These are phyloP conservation scores for Cutaneotrichosporon sp. DNA, from an alignment of 1,284 basidiomycete genomes.

Conservation along the genomic window DNA sequence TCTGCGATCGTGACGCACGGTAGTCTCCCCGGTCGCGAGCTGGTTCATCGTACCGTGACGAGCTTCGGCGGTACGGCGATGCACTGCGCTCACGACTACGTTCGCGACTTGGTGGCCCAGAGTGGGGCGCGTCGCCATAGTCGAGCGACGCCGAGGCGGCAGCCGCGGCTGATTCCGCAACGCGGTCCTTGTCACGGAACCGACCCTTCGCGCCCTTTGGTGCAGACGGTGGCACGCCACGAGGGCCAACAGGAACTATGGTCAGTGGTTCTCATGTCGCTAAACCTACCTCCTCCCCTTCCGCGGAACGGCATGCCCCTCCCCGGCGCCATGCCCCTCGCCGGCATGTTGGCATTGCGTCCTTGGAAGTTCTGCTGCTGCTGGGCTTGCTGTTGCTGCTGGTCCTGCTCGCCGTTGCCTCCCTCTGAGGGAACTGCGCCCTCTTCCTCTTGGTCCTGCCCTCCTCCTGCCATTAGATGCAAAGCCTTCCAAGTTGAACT, in stretches of 20 bases:
- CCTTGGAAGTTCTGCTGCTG: constrained; percentile 8
- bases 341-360: constrained; percentile 3
- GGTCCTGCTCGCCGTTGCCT: constrained; percentile 7
- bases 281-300: constrained; percentile 32
- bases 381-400: constrained; percentile 2
- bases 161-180: constrained; percentile 24
- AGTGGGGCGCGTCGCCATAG: constrained; percentile 28
- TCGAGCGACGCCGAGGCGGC: constrained; percentile 26
- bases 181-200: constrained; percentile 44
- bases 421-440: not conserved
- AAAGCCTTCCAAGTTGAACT: not conserved
- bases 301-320: constrained; percentile 28
- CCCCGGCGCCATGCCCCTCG: constrained; percentile 20
- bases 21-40: constrained; percentile 7
- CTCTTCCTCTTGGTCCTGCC: constrained; percentile 3
- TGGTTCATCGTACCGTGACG: constrained; percentile 9
- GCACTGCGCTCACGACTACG: constrained; percentile 2
- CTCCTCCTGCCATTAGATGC: constrained; percentile 5
- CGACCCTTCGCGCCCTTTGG: constrained; percentile 38
- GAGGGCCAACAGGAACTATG: constrained; percentile 35
- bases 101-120: constrained; percentile 15
- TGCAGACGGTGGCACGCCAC: constrained; percentile 21
- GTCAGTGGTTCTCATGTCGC: not conserved
- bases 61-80: constrained; percentile 8
- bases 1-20: constrained; percentile 9